A percentile compares a stretch with the other conserved stretches of the same genome.
These are phyloP conservation scores for Phaeosphaeria sp. DNA, from an alignment of 2,329 filamentous ascomycete species.

Conservation along the genomic window DNA sequence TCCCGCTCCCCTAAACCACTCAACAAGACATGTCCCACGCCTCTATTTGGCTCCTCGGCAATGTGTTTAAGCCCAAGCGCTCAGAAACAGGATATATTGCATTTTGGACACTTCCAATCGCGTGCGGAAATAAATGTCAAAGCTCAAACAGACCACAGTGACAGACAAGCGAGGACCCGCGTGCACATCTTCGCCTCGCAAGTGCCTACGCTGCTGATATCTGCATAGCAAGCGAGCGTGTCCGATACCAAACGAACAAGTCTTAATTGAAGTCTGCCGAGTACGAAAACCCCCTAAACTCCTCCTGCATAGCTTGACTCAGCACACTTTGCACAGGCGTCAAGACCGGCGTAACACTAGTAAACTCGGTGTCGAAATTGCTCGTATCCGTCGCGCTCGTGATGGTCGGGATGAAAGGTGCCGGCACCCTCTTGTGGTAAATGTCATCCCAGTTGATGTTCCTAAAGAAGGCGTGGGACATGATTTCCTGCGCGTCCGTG, in stretches of 20 bases:
- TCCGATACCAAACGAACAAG: background rate
- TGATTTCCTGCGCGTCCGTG: conserved; percentile 97
- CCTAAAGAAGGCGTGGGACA: conserved; percentile 98
- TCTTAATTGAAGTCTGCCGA: conserved; percentile 79
- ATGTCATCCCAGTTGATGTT: conserved; percentile 99
- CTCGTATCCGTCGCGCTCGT: conserved; percentile 96
- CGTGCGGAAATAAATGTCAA: background rate
- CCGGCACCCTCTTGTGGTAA: conserved; percentile 89
- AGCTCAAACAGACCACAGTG: background rate
- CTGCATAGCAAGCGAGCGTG: background rate
- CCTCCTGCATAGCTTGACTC: conserved; percentile 93
- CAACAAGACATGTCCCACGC: background rate
- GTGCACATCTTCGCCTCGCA: background rate
- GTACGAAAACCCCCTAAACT: conserved; percentile 99
- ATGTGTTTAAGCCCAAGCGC: background rate
- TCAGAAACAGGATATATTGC: background rate
- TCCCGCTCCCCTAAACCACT: background rate
- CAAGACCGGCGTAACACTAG: conserved; percentile 94
- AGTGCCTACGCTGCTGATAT: background rate
- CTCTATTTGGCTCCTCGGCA: background rate
- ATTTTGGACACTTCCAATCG: background rate
- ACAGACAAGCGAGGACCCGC: background rate
- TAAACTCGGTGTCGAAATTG: conserved; percentile 99
- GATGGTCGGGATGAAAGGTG: conserved; percentile 89
- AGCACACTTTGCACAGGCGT: conserved; percentile 78